These are phyloP conservation scores for Cladobotryum protrusum DNA, from an alignment of 2,329 filamentous ascomycete species.

Conservation along the genomic window DNA sequence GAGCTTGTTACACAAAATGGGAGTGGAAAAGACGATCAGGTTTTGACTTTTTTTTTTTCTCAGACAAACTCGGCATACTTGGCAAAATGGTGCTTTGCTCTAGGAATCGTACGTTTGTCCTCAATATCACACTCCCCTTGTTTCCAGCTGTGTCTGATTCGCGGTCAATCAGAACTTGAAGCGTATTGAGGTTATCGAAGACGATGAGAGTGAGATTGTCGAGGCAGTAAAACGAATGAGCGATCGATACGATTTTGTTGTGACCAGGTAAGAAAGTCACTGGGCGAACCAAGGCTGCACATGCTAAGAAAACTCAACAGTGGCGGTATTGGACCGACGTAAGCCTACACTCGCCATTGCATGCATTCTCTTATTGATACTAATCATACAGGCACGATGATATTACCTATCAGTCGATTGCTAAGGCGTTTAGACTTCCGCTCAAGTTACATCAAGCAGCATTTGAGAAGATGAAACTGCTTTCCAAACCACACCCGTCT, in stretches of 20 bases:
- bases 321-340: conserved; percentile 94
- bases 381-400: conserved; percentile 71
- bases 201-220: conserved; percentile 84
- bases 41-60: conserved; percentile 18
- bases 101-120: conserved; percentile 47
- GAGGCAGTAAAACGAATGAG: conserved; percentile 87
- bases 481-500: conserved; percentile 66
- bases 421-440: conserved; percentile 74
- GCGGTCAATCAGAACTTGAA: conserved; percentile 55
- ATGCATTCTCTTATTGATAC: conserved; percentile 1
- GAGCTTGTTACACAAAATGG: background rate
- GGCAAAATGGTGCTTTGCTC: conserved; percentile 58
- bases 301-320: conserved; percentile 30
- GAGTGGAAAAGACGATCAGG: background rate
- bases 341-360: conserved; percentile 27
- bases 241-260: conserved; percentile 83
- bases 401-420: conserved; percentile 93
- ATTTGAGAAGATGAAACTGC: conserved; percentile 73
- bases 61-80: conserved; percentile 60
- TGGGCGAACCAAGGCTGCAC: background rate
- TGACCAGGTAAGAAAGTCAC: conserved; percentile 56
- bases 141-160: background rate
- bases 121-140: background rate
- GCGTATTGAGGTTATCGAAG: conserved; percentile 85
- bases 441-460: conserved; percentile 72